These are phyloP conservation scores for Blepharisma japonicum DNA, from an alignment of 73 alveolate genomes.

Conservation along the genomic window DNA sequence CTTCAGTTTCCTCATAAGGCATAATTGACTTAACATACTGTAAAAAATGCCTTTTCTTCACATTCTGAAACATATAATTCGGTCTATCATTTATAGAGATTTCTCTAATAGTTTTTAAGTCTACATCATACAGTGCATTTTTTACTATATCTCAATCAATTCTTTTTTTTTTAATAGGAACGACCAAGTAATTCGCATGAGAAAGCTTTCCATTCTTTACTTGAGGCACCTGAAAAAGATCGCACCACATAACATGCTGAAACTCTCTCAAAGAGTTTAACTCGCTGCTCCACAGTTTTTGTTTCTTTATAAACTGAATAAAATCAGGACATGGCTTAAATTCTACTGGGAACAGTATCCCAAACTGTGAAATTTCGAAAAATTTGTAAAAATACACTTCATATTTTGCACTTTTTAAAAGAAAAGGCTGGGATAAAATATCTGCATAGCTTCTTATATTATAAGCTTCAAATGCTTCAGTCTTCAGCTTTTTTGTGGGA, in stretches of 20 bases:
- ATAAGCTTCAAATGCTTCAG: too few relatives aligned
- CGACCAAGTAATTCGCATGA: not conserved
- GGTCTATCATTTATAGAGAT: not conserved
- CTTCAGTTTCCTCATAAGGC: not conserved
- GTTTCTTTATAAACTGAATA: not conserved
- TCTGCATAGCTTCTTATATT: too few relatives aligned
- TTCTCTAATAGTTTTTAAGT: not conserved
- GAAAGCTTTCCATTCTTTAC: not conserved
- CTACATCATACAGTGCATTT: not conserved
- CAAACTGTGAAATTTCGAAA: not conserved
- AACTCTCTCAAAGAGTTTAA: not conserved
- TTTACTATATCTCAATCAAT: not conserved
- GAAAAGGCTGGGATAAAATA: too few relatives aligned
- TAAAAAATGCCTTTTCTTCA: not conserved
- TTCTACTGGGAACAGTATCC: constrained; percentile 4
- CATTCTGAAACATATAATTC: not conserved
- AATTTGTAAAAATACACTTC: not conserved
- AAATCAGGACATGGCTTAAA: not conserved
- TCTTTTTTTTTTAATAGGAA: not conserved
- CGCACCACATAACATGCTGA: constrained; percentile 15
- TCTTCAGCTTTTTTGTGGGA: too few relatives aligned
- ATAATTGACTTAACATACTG: not conserved
- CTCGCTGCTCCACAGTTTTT: not conserved
- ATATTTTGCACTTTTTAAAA: too few relatives aligned
- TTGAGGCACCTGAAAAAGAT: constrained; percentile 8